Base-by-base conservation (phyloP, 2,329 filamentous ascomycete genomes). In the Rhinocladiella similis region DNA sequence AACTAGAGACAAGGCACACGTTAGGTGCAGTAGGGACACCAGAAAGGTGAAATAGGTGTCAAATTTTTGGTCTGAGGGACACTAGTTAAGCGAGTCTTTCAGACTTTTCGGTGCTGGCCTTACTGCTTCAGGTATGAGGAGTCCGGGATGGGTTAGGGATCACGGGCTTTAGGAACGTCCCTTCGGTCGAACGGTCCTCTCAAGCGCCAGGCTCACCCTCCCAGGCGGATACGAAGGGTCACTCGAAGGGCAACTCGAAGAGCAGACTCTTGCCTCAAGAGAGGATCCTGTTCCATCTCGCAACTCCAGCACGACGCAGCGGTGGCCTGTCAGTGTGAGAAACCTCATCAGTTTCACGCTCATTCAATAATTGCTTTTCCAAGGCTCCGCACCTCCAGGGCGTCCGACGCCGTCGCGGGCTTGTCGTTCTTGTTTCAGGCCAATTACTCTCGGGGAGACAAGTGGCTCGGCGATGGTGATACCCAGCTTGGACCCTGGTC, bases 51-150 rank as follows among this genome's bases (percentile, higher is more conserved):
- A 25, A n/a, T 22, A 46, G 25, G 25, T 20, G 43, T 16, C 22
- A 46, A 27, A 22, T 22, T 46, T 46, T 14, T 27, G 19, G 43
- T 22, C 43, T 46, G 22, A 22, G 14, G 19, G 19, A 19, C 42
- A 22, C 43, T 46, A 46, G 43, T 9, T 46, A 46, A 46, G 43
- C 43, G 43, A 46, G 20, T 46, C 43, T 27, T 22, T 46, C 22
- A 22, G 12, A 46, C 20, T 46, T 46, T 13, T 20, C 19, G 20
- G 22, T 46, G 43, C 12, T n/a, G 25, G 22, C n/a, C 19, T 46
- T 22, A 22, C 43, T 27, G 22, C 19, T 27, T 46, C 25, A 46
- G 43, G 43, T 46, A 25, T 25, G 25, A 27, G 43, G 43, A 14
- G 38, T n/a, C 38, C 14, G n/a, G 38, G 38, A 16, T 41, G 18